phyloP scores from a whole-genome alignment of 148 eudicot species.

The Silene uniflora region DNA sequence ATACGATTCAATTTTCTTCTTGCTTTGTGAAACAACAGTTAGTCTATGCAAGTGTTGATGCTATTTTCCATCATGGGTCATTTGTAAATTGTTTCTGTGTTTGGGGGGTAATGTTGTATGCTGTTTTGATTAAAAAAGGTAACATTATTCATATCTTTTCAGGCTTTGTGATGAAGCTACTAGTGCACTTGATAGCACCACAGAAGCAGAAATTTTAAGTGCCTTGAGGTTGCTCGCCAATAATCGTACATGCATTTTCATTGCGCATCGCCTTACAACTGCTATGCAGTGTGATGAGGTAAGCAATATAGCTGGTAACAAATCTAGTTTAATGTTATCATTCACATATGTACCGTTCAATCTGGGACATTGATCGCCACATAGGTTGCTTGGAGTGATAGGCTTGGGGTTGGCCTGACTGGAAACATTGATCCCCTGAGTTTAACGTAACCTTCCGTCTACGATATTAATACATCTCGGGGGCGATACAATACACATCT shows the following conservation, averaged over 20 bases:
- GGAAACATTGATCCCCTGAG: too few species aligned
- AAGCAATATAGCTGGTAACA: conserved; percentile 18
- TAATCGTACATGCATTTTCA: conserved; percentile 78
- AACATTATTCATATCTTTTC: conserved; percentile 5
- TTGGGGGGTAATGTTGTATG: not conserved
- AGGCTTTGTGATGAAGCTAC: conserved; percentile 99
- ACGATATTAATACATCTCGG: too few species aligned
- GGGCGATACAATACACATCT: too few species aligned
- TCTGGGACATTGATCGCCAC: not conserved
- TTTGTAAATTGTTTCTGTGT: not conserved
- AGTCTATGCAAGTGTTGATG: not conserved
- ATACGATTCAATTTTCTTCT: not conserved
- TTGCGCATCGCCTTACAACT: conserved; percentile 96
- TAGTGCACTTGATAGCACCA: conserved; percentile 96
- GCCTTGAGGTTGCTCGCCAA: conserved; percentile 80
- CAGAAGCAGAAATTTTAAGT: conserved; percentile 85
- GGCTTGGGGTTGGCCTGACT: not conserved
- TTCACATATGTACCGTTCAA: not conserved
- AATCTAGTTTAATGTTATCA: not conserved
- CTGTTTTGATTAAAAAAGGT: not conserved
- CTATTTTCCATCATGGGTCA: not conserved
- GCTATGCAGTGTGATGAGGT: conserved; percentile 99
- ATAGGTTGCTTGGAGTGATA: conserved; percentile 1
- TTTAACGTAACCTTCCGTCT: too few species aligned
- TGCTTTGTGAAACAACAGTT: not conserved